phyloP scores from a whole-genome alignment of 2,329 filamentous ascomycete genomes.

The Massarina eburnea region DNA sequence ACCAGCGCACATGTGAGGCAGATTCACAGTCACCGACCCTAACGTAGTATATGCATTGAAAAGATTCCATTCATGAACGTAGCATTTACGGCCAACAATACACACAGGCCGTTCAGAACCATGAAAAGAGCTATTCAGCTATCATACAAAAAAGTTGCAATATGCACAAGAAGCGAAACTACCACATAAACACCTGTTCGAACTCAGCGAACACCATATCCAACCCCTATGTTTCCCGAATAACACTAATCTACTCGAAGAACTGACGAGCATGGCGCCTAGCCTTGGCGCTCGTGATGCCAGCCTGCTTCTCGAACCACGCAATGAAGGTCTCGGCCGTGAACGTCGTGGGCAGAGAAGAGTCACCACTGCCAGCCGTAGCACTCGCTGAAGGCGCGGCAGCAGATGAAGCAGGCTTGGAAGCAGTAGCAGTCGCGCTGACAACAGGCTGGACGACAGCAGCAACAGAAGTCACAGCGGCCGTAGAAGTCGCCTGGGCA shows the following conservation, averaged over 20 bases:
- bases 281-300: constrained; percentile 17
- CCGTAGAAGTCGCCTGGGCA: not conserved
- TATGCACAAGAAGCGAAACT: not conserved
- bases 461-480: constrained; percentile 11
- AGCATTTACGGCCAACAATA: too few species aligned
- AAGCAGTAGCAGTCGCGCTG: constrained; percentile 5
- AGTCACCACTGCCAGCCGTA: constrained; percentile 3
- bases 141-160: not conserved
- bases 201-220: not conserved
- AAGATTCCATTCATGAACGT: too few species aligned
- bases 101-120: too few species aligned
- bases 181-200: not conserved
- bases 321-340: constrained; percentile 37
- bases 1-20: too few species aligned
- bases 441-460: too few species aligned
- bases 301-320: constrained; percentile 33
- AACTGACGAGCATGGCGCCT: constrained; percentile 33
- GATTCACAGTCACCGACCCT: too few species aligned
- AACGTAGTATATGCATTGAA: too few species aligned
- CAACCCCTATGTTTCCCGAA: not conserved
- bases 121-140: not conserved
- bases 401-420: constrained; percentile 1
- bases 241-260: constrained; percentile 9
- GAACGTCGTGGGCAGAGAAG: constrained; percentile 25
- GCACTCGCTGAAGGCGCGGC: not conserved